Conservation (phyloP, 805 yeast genomes). For the Saccharomycopsis sp. region DNA sequence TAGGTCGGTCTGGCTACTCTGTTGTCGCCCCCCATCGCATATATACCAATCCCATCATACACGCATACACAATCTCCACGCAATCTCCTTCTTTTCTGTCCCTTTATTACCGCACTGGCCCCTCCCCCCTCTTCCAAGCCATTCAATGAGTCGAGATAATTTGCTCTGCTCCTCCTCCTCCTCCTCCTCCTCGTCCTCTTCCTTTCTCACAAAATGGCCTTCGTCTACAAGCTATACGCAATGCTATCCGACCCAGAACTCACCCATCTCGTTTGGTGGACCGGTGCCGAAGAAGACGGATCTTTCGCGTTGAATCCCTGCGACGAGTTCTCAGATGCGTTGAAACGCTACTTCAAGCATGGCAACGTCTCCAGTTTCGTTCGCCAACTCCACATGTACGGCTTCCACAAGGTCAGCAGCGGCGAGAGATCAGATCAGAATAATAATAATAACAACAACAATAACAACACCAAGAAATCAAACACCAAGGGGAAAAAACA, state of each 20-base stretch:
- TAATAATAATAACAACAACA: constrained; percentile 24
- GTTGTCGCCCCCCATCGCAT: no score
- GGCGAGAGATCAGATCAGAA: constrained; percentile 28
- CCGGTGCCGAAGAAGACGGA: constrained; percentile 30
- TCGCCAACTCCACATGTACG: constrained; percentile 92
- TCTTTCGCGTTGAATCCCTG: constrained; percentile 61
- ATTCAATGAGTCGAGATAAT: no score
- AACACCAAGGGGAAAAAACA: background rate
- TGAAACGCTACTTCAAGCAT: constrained; percentile 81
- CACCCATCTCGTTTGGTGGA: constrained; percentile 56
- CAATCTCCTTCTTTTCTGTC: no score
- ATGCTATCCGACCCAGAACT: constrained; percentile 52
- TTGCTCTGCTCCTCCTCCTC: no score
- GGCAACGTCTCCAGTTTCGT: constrained; percentile 91
- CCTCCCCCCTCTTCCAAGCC: no score
- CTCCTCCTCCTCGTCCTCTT: no score
- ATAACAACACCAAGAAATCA: background rate
- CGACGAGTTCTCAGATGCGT: constrained; percentile 48
- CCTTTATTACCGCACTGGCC: background rate
- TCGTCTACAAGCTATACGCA: constrained; percentile 53
- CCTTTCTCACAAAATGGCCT: constrained; percentile 55
- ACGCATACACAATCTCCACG: no score
- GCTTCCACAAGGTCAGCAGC: constrained; percentile 70
- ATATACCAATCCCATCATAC: no score
- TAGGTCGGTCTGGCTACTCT: no score